A percentile compares a stretch with the other conserved stretches of the same genome.
These are phyloP conservation scores for Flaveria ramosissima DNA, from an alignment of 129 eudicot species.

Conservation along the genomic window DNA sequence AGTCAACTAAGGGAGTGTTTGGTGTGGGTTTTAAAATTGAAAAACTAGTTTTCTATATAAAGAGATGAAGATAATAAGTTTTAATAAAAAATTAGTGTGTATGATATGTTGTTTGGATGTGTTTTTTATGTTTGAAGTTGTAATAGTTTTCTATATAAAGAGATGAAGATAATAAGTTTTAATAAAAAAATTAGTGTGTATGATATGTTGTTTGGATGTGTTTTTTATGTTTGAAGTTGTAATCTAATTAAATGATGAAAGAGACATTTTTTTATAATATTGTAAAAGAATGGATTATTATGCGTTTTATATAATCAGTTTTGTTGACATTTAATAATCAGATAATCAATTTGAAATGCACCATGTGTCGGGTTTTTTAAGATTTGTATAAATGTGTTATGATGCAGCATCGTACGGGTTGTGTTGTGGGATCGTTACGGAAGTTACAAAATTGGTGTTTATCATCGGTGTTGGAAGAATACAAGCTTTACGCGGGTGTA, in stretches of 20 bases:
- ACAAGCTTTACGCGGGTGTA: conserved; percentile 51
- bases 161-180: no score
- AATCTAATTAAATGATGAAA: background rate
- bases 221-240: background rate
- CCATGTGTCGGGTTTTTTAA: background rate
- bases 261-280: no score
- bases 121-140: background rate
- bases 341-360: background rate
- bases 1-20: background rate
- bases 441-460: conserved; percentile 67
- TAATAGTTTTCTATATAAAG: background rate
- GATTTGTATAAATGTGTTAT: background rate
- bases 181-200: no score
- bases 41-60: no score
- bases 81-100: no score
- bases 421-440: conserved; percentile 61
- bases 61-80: no score
- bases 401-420: conserved; percentile 74
- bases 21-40: background rate
- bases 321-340: background rate
- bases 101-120: background rate
- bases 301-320: background rate
- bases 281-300: background rate
- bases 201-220: background rate
- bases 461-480: conserved; percentile 58